Evolutionary conservation across 2,329 filamentous ascomycete genomes (phyloP).

Genomic region (Pseudogymnoascus sp.): DNA sequence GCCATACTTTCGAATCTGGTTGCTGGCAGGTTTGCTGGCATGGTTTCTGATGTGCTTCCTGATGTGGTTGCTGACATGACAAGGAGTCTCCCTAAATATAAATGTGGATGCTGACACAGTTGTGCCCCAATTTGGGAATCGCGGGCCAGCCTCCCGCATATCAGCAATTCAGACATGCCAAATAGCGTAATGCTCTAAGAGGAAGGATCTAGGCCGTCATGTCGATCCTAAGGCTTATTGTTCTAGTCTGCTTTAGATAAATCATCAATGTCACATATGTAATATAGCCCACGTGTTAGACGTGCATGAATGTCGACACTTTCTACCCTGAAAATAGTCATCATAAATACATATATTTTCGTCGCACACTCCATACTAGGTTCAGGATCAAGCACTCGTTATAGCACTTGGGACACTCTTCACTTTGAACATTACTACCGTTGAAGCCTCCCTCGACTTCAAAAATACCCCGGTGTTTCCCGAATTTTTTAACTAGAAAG

Average conservation of each 20-base stretch:
- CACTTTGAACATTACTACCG: neutral
- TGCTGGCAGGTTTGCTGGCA: neutral
- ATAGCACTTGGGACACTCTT: neutral
- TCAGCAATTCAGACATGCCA: neutral
- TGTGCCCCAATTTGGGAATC: neutral
- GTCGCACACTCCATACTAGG: neutral
- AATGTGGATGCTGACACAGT: neutral
- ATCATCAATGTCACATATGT: neutral
- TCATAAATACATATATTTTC: neutral
- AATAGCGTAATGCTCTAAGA: neutral
- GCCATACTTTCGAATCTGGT: neutral
- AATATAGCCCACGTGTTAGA: neutral
- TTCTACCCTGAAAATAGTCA: neutral
- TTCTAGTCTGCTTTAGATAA: neutral
- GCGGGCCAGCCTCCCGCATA: neutral
- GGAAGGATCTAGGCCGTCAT: neutral
- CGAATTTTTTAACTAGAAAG: neutral
- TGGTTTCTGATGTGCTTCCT: neutral
- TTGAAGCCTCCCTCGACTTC: neutral
- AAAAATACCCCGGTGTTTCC: neutral
- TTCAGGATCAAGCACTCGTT: neutral
- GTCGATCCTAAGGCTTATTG: neutral
- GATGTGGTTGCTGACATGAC: neutral
- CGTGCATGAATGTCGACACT: neutral
- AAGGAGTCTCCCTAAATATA: neutral